Conservation (phyloP, 768 basidiomycete genomes). For the Pleurotus djamor region DNA sequence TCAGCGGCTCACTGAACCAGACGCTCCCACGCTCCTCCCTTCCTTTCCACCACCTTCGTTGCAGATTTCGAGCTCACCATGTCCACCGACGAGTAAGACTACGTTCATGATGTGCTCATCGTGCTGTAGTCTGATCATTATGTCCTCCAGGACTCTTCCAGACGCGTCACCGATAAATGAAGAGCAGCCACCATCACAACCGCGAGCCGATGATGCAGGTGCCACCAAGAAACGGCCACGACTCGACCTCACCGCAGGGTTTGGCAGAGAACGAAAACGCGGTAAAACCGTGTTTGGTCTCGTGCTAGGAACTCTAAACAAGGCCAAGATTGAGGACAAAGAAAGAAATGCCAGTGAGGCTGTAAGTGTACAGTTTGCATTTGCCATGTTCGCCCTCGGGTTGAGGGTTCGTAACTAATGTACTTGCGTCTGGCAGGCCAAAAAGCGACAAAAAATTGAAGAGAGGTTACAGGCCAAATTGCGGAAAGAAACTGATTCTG, state of each 20-base stretch:
- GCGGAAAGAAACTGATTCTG: conserved; percentile 81
- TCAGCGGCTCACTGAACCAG: not conserved
- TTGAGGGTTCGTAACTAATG: not conserved
- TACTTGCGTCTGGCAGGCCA: conserved; percentile 47
- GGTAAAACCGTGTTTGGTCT: conserved; percentile 89
- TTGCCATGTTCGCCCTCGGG: not conserved
- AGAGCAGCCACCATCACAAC: conserved; percentile 40
- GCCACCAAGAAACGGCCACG: conserved; percentile 67
- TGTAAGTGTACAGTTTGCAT: conserved; percentile 36
- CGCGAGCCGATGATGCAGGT: conserved; percentile 36
- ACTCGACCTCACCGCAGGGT: conserved; percentile 55
- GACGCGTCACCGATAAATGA: conserved; percentile 9
- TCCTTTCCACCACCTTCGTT: not conserved
- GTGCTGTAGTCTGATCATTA: not conserved
- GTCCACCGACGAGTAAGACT: not conserved
- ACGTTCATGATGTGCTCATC: not conserved
- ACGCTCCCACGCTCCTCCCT: not conserved
- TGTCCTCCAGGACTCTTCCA: conserved; percentile 13
- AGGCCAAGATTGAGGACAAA: conserved; percentile 86
- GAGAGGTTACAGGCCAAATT: conserved; percentile 85
- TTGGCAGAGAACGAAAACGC: conserved; percentile 69
- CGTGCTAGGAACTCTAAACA: conserved; percentile 79
- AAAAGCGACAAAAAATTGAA: conserved; percentile 81
- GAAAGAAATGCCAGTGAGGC: conserved; percentile 85
- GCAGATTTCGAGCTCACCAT: not conserved